A percentile compares a stretch with the other conserved stretches of the same genome.
These are phyloP conservation scores for Rhodotorula paludigena DNA, from an alignment of 768 basidiomycete species.

Conservation along the genomic window DNA sequence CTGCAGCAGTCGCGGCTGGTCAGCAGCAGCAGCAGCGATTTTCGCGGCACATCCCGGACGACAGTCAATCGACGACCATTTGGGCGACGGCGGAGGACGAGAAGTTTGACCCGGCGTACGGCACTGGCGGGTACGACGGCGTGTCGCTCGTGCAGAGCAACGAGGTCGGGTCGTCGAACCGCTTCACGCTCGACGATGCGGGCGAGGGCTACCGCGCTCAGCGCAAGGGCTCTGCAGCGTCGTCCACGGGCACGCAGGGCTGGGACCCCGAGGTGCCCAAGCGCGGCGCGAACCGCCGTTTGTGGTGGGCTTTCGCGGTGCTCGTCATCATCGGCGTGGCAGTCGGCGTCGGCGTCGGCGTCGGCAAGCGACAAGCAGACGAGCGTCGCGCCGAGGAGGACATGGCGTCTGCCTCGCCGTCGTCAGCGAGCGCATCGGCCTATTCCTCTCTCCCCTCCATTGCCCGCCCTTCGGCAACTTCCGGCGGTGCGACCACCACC, in stretches of 20 bases:
- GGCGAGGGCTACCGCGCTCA: not conserved
- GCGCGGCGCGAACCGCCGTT: conserved; percentile 2
- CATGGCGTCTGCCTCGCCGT: not conserved
- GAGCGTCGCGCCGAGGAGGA: not conserved
- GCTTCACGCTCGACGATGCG: conserved; percentile 33
- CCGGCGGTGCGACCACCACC: not conserved
- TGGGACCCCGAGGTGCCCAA: not conserved
- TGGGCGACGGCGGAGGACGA: conserved; percentile 22
- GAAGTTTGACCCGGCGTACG: conserved; percentile 1
- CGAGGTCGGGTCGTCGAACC: not conserved
- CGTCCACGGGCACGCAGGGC: not conserved
- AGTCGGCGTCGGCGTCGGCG: not conserved
- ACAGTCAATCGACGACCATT: conserved; percentile 6
- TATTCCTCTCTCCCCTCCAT: not conserved
- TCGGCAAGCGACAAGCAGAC: conserved; percentile 8
- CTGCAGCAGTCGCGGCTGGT: too few relatives aligned
- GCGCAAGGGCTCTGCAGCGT: conserved; percentile 2
- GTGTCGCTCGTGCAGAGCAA: not conserved
- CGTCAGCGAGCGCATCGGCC: not conserved
- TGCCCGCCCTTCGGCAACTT: not conserved
- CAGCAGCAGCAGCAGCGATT: not conserved
- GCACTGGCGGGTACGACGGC: conserved; percentile 6
- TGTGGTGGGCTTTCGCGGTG: conserved; percentile 7
- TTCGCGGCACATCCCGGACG: not conserved
- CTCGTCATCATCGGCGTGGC: conserved; percentile 14